Percentiles rank a stretch among this genome's conserved stretches.
These are phyloP conservation scores for Solanum microdontum DNA, from an alignment of 257 asterid genomes.

Conservation along the genomic window DNA sequence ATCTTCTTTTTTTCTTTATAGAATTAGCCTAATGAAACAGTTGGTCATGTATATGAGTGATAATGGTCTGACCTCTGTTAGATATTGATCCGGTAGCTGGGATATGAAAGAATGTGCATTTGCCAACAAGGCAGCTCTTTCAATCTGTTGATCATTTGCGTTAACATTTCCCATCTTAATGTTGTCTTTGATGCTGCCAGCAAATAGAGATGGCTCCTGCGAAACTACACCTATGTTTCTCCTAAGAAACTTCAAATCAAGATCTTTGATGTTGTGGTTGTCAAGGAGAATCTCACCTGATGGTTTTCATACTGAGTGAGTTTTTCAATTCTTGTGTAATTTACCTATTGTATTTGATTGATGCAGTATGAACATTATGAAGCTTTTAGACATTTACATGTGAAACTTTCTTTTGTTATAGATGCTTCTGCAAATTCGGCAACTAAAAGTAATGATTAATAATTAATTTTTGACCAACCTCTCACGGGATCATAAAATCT, in stretches of 20 bases:
- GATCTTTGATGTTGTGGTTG: slow-evolving; percentile 56
- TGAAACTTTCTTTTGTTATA: not conserved
- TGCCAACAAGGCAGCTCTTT: slow-evolving; percentile 55
- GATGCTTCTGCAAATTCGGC: not conserved
- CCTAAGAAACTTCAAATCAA: slow-evolving; percentile 59
- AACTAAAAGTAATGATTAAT: not conserved
- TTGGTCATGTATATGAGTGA: not conserved
- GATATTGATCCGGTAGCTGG: slow-evolving; percentile 58
- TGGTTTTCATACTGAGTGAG: slow-evolving; percentile 8
- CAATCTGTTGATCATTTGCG: slow-evolving; percentile 50
- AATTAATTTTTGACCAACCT: slow-evolving; percentile 22
- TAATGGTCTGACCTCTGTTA: slow-evolving; percentile 44
- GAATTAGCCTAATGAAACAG: not conserved
- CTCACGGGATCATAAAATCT: slow-evolving; percentile 63
- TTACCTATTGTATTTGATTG: not conserved
- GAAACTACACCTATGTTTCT: slow-evolving; percentile 68
- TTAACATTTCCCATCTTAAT: slow-evolving; percentile 51
- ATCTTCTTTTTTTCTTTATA: not conserved
- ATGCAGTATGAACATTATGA: not conserved
- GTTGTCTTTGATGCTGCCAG: slow-evolving; percentile 69
- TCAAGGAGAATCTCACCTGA: slow-evolving; percentile 64
- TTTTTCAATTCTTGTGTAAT: slow-evolving; percentile 1
- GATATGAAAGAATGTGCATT: slow-evolving; percentile 77
- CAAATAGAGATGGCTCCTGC: slow-evolving; percentile 76
- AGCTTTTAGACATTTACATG: not conserved